These are phyloP conservation scores for Peziza echinospora DNA, from an alignment of 495 filamentous ascomycete species.

Conservation along the genomic window DNA sequence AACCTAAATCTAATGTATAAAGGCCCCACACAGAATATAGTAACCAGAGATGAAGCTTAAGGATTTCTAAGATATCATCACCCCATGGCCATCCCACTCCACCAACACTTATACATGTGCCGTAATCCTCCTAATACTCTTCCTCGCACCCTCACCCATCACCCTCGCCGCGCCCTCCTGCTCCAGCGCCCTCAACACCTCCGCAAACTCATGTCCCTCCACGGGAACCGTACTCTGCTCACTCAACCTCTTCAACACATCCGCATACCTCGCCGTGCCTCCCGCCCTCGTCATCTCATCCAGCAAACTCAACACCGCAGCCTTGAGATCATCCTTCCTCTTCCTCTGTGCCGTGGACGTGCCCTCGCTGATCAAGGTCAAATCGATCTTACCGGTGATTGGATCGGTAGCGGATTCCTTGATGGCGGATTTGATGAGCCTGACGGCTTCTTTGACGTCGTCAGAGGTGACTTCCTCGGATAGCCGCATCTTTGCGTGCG, in stretches of 20 bases:
- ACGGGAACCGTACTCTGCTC: slow-evolving; percentile 55
- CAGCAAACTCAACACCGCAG: slow-evolving; percentile 44
- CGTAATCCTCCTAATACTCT: slow-evolving; percentile 56
- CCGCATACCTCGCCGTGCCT: slow-evolving; percentile 49
- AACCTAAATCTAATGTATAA: too few relatives aligned
- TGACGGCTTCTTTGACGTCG: slow-evolving; percentile 79
- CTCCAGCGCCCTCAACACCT: slow-evolving; percentile 58
- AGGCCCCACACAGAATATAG: too few relatives aligned
- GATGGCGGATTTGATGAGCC: slow-evolving; percentile 80
- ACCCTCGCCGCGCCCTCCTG: slow-evolving; percentile 66
- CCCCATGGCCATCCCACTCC: too few relatives aligned
- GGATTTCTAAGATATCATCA: too few relatives aligned
- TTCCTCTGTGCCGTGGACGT: slow-evolving; percentile 65
- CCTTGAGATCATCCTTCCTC: slow-evolving; percentile 65
- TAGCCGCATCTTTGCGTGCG: slow-evolving; percentile 93
- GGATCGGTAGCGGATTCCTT: slow-evolving; percentile 91
- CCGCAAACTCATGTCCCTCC: slow-evolving; percentile 57
- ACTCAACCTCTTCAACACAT: slow-evolving; percentile 47
- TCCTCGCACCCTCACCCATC: slow-evolving; percentile 63
- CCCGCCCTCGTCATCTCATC: slow-evolving; percentile 50
- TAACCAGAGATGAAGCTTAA: too few relatives aligned
- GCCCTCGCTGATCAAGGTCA: slow-evolving; percentile 83
- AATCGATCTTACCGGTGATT: slow-evolving; percentile 82
- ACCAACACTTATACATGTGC: slow-evolving; percentile 23
- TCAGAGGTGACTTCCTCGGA: slow-evolving; percentile 48